phyloP scores from a whole-genome alignment of 1,284 basidiomycete species.

The Trichosporon ovoides region DNA sequence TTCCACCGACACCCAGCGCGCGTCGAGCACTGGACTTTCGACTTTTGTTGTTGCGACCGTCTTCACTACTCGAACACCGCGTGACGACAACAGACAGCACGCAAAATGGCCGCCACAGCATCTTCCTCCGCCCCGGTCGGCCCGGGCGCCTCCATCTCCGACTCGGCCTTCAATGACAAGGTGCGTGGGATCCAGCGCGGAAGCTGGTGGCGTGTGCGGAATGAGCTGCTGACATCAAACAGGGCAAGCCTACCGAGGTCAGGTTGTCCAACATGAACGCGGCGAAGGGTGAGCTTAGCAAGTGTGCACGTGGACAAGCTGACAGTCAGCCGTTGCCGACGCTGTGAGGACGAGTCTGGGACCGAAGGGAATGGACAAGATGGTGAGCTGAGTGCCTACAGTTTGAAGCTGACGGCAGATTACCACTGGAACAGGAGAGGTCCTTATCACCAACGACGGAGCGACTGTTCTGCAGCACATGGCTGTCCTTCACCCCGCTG shows the following conservation, averaged over 20 bases:
- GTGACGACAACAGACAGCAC: neutral
- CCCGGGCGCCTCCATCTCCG: slow-evolving; percentile 32
- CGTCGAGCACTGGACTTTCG: neutral
- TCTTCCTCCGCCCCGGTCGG: neutral
- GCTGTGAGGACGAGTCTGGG: slow-evolving; percentile 95
- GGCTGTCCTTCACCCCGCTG: slow-evolving; percentile 95
- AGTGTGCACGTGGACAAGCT: slow-evolving; percentile 7
- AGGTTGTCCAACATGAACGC: slow-evolving; percentile 92
- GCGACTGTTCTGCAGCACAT: slow-evolving; percentile 97
- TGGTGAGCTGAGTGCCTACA: slow-evolving; percentile 57
- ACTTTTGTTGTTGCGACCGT: slow-evolving; percentile 2
- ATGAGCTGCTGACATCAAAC: slow-evolving; percentile 12
- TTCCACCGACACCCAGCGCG: slow-evolving; percentile 6
- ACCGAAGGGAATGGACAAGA: slow-evolving; percentile 99
- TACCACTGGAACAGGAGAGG: slow-evolving; percentile 93
- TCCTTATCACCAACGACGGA: slow-evolving; percentile 98
- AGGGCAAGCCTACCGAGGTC: slow-evolving; percentile 62
- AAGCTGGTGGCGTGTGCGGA: neutral
- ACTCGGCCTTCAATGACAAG: slow-evolving; percentile 43
- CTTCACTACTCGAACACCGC: neutral
- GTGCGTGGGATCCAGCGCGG: slow-evolving; percentile 25
- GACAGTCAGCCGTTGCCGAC: slow-evolving; percentile 79
- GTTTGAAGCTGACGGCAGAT: slow-evolving; percentile 58
- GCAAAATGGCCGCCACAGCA: slow-evolving; percentile 8
- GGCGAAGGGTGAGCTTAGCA: slow-evolving; percentile 68